These are phyloP conservation scores for Pyrenula massariospora DNA, from an alignment of 495 filamentous ascomycete species.

Conservation along the genomic window DNA sequence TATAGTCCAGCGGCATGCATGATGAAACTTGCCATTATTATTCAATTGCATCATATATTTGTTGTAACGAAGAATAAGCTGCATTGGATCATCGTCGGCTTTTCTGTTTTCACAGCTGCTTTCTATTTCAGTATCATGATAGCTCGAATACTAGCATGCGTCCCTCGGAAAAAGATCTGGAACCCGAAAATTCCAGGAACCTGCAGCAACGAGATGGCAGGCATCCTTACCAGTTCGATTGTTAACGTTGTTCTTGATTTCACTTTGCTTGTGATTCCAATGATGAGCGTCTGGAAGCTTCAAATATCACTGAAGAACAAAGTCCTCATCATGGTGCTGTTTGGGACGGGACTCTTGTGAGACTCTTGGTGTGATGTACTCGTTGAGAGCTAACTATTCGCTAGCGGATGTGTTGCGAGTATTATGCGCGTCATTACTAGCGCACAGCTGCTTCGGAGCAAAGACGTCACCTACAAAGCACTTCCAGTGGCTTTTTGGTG, in stretches of 20 bases:
- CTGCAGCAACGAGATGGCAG: constrained; percentile 15
- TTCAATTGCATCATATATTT: neutral
- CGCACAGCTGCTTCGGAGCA: constrained; percentile 10
- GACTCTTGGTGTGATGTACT: neutral
- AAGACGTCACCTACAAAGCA: constrained; percentile 10
- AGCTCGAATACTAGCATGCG: constrained; percentile 22
- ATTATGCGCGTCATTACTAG: constrained; percentile 14
- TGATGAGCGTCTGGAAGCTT: constrained; percentile 21
- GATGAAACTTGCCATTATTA: neutral
- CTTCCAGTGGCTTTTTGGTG: constrained; percentile 14
- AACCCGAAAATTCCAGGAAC: constrained; percentile 12
- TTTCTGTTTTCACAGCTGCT: neutral
- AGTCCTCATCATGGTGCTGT: constrained; percentile 7
- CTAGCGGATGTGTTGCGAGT: constrained; percentile 9
- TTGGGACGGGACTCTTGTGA: neutral
- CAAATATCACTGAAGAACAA: constrained; percentile 19
- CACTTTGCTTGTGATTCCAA: constrained; percentile 21
- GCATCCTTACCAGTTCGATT: constrained; percentile 14
- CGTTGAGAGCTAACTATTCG: neutral
- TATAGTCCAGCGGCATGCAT: neutral
- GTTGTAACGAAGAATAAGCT: neutral
- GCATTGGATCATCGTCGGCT: neutral
- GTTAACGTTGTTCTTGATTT: constrained; percentile 26
- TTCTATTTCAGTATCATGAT: constrained; percentile 22
- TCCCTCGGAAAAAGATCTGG: constrained; percentile 19